A percentile compares a stretch with the other conserved stretches of the same genome.
These are phyloP conservation scores for Eragrostis curvula DNA, from an alignment of 176 grass and related monocot genomes.

Conservation along the genomic window DNA sequence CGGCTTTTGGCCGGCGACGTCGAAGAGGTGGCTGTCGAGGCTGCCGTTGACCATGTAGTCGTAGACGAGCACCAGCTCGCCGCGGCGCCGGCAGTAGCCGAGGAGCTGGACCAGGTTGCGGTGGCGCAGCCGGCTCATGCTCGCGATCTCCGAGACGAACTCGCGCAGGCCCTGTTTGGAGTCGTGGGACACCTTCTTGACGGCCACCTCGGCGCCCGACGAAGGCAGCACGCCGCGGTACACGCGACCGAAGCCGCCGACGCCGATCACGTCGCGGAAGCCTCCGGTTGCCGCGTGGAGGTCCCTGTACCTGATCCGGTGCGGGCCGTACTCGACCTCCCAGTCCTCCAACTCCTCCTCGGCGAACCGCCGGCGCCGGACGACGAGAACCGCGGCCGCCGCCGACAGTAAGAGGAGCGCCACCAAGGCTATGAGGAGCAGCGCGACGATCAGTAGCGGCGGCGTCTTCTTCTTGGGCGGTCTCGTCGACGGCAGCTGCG, in stretches of 20 bases:
- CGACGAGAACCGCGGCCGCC: neutral
- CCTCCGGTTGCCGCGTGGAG: slow-evolving; percentile 59
- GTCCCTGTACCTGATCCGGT: slow-evolving; percentile 68
- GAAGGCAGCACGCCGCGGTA: slow-evolving; percentile 61
- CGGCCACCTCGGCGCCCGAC: slow-evolving; percentile 55
- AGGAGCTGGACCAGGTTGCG: slow-evolving; percentile 79
- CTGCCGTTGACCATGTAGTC: slow-evolving; percentile 81
- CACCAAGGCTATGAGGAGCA: neutral
- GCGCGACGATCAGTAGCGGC: neutral
- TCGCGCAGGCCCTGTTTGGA: slow-evolving; percentile 77
- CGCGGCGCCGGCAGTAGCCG: slow-evolving; percentile 71
- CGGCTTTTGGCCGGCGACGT: neutral
- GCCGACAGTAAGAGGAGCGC: slow-evolving; percentile 13
- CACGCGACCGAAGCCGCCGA: slow-evolving; percentile 69
- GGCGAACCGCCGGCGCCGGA: slow-evolving; percentile 39
- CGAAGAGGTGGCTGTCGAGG: slow-evolving; percentile 69
- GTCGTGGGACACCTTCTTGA: slow-evolving; percentile 69
- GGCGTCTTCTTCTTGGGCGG: slow-evolving; percentile 11
- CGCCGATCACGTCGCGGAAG: slow-evolving; percentile 68
- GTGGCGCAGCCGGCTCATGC: slow-evolving; percentile 77
- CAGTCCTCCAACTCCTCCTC: slow-evolving; percentile 69
- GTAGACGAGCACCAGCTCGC: slow-evolving; percentile 78
- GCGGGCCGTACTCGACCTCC: slow-evolving; percentile 68
- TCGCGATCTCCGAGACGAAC: slow-evolving; percentile 75
- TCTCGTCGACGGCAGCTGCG: slow-evolving; percentile 20